Base-by-base conservation (phyloP, 129 eudicot species). In the Lactuca sativa region DNA sequence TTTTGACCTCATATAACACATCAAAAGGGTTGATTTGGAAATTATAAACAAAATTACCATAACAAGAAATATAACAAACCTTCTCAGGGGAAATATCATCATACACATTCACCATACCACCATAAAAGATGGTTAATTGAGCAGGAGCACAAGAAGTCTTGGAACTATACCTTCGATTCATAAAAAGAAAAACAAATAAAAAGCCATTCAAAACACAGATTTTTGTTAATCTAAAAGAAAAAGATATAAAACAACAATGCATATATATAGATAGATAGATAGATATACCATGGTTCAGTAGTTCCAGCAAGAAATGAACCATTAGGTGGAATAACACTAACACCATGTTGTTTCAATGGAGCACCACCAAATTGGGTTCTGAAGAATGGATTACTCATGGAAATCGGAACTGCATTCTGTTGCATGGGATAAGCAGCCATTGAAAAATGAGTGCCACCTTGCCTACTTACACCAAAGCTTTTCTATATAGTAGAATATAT, bases 81-180 rank as follows among this genome's bases (percentile, higher is more conserved):
- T 87, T 87, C 51, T 87, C 95, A 1, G 90, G 85, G 32, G 95
- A 79, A 40, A 87, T 70, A 62, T 84, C 79, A 64, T 82, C 78
- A 21, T 72, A 87, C 10, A 84, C 95, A 37, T 82, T 72, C 25
- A 87, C 95, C 41, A 81, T 63, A 30, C 95, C 95, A 4, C 82
- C 83, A 59, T 82, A 87, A 71, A 87, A 87, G 81, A 87, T 82
- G 84, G 95, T 87, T 74, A 87, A 66, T 69, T 87, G 90, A 74
- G 89, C 83, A 9, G 86, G 87, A 61, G 80, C 81, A 49, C 66
- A 64, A 38, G 89, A 68, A 51, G 76, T 36, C 82, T 81, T 84
- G 41, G 83, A 8, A 72, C 40, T 21, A 12, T 57, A 66, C 84
- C 92, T 86, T 44, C 67, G 55, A 61, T 52, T 68, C 3, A 74